Percentiles rank a stretch among this genome's conserved stretches.
Evolutionary conservation across 2,329 filamentous ascomycete species (phyloP).

Genomic region (Scortechinia acanthostroma): DNA sequence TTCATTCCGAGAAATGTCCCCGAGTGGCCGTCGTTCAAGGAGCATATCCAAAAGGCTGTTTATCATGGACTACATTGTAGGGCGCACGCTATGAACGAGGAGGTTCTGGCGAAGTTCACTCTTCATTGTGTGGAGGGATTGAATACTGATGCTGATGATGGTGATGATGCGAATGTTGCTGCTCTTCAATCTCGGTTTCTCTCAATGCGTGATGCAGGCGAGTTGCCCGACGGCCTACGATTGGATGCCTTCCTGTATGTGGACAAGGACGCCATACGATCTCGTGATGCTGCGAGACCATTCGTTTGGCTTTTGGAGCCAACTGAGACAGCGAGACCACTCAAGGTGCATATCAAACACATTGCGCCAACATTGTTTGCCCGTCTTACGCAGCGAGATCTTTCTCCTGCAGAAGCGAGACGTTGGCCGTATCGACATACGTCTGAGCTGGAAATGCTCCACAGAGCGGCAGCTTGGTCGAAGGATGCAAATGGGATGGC

Average conservation of each 20-base stretch:
- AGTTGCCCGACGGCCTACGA: neutral
- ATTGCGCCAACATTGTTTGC: constrained; percentile 9
- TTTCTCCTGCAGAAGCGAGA: constrained; percentile 8
- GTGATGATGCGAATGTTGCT: constrained; percentile 6
- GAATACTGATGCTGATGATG: no score
- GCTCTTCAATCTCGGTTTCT: neutral
- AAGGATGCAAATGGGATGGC: constrained; percentile 2
- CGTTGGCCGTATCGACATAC: constrained; percentile 10
- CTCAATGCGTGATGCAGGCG: neutral
- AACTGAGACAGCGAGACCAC: constrained; percentile 4
- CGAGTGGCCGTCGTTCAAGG: neutral
- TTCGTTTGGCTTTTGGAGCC: constrained; percentile 8
- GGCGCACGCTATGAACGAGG: constrained; percentile 5
- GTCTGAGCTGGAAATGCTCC: constrained; percentile 9
- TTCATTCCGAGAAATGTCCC: constrained; percentile 4
- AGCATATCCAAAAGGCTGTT: neutral
- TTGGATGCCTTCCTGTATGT: neutral
- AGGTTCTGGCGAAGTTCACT: constrained; percentile 5
- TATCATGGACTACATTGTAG: constrained; percentile 2
- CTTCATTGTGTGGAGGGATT: constrained; percentile 7
- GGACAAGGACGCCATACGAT: no score
- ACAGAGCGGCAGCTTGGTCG: constrained; percentile 6
- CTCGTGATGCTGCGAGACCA: constrained; percentile 6
- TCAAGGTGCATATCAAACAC: constrained; percentile 10
- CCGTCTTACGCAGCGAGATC: constrained; percentile 8